Evolutionary conservation across 352 stramenopile species (phyloP), one percentile per base, ranked within the genome.

Genomic region (Phytophthora constricta): DNA sequence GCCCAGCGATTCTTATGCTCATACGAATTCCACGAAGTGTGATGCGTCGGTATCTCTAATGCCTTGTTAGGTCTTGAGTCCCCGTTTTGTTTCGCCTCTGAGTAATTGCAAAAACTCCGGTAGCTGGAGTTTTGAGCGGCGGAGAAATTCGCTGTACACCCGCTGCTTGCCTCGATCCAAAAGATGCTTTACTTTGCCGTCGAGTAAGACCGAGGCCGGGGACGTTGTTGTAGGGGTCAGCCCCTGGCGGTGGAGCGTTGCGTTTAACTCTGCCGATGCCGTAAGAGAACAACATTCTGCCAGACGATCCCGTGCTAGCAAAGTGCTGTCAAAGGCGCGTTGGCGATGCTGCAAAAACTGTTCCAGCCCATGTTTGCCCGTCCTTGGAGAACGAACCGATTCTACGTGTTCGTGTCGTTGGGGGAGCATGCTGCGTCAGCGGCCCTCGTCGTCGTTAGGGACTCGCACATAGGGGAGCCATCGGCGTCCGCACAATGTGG

Each of bases 11-110:
- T 13, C 3, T 16, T 20, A 16, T 68, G 53, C 3, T 10, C 22
- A 25, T 60, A 72, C 2, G 45, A 19, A 5, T 28, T 14, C 49
- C 63, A 71, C 2, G 49, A 8, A 5, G 33, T 14, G 1, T 42
- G 2, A 11, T 14, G 16, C 1, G 1, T 27, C 3, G 56, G 49
- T n/a, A 47, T n/a, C 37, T 71, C 33, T 1, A 66, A 19, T 0
- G 33, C 17, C 10, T 72, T 72, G 13, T 62, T 66, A 3, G 57
- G 64, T 13, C 51, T 10, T 3, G 45, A 19, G 19, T 72, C n/a
- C 57, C 5, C 20, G 3, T 0, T 0, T 10, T 0, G 64, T 26
- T 56, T 72, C 57, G n/a, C 57, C 51, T 1, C 64, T 50, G 2
- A 72, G 8, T 17, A 70, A 23, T 26, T 39, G 37, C 9, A 65